Base-by-base conservation (phyloP, 805 yeast genomes). In the Sugiyamaella floridensis region DNA sequence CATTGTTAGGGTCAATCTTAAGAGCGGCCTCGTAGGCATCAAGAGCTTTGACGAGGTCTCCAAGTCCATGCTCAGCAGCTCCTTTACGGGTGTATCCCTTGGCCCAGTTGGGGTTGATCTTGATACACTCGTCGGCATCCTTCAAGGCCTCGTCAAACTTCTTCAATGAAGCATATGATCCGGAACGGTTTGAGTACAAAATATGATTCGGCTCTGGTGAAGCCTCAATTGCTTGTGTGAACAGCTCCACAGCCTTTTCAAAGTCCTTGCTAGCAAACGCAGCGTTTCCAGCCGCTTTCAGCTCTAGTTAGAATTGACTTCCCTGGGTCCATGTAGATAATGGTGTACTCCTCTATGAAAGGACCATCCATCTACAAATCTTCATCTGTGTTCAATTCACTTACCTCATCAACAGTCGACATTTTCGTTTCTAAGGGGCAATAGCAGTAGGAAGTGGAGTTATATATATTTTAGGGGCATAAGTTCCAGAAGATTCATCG, bases 21-120 rank as follows among this genome's bases (percentile, higher is more conserved):
- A 92, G 72, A 7, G 96, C 95, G 67, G 85, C 84, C 58, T 81
- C 74, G 70, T 89, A 92, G 22, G 85, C 75, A 26, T 69, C 68
- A 60, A 79, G 79, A 45, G 98, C 93, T 19, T 80, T 86, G 29
- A 86, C 89, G 48, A 83, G 77, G 55, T 86, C 79, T 15, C 89
- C 89, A 55, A 86, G 73, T n/a, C 99, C 99, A 63, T 76, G 84
- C 48, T 84, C 81, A 32, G 99, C 99, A 58, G 97, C 90, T 55
- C 88, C 99, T 40, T 86, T 85, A 71, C 99, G 83, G 64, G 83
- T 86, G 75, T 86, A 87, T 47, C 98, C 99, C 71, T 93, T 93
- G 19, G 97, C 89, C 98, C 98, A 93, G 1, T 84, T 59, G 14
- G 89, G 83, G 58, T 86, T 88, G 71, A 89, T 82, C 63, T 80